A percentile compares a stretch with the other conserved stretches of the same genome.
Conservation (phyloP, 2,329 filamentous ascomycete species). For the Fusarium secorum region DNA sequence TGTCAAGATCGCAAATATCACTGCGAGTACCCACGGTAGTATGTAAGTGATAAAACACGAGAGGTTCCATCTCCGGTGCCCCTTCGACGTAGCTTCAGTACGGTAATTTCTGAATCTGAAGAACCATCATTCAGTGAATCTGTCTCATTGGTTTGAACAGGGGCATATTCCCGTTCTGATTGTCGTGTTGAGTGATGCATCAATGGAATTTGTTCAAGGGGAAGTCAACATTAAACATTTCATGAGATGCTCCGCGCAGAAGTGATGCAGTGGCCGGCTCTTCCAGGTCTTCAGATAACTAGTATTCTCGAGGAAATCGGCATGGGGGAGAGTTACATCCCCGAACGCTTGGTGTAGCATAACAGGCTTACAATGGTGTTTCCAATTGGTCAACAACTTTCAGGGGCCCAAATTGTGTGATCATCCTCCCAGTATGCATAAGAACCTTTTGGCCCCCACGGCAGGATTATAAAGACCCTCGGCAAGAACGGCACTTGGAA, state of each 20-base stretch:
- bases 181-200: neutral
- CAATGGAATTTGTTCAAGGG: no score
- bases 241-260: accelerated
- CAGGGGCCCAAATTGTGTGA: neutral
- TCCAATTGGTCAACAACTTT: neutral
- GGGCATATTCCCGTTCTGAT: neutral
- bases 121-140: neutral
- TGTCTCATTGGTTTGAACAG: neutral
- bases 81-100: accelerated
- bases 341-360: accelerated
- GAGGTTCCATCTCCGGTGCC: accelerated
- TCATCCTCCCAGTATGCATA: neutral
- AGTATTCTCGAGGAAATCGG: accelerated
- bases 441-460: neutral
- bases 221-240: accelerated
- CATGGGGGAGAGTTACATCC: neutral
- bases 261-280: neutral
- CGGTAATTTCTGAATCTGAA: neutral
- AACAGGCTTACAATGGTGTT: accelerated
- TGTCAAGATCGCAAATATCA: accelerated
- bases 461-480: neutral
- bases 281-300: no score
- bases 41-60: neutral
- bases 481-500: neutral
- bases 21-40: neutral